Evolutionary conservation across 805 yeast genomes (phyloP).

Genomic region (Maudiozyma saulgeensis): DNA sequence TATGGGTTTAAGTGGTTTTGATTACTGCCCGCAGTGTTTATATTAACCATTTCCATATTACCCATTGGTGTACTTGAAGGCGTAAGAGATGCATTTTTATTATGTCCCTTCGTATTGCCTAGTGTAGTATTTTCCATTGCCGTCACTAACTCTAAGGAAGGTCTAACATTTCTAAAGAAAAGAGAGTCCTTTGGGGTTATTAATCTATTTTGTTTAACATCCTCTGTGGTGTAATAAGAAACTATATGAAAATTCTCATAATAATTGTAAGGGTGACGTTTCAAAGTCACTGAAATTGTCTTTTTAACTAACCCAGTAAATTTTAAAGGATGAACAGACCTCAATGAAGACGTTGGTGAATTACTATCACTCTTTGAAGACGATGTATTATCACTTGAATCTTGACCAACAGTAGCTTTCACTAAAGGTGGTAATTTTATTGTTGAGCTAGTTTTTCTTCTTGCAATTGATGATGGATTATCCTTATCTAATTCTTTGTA

Average conservation of each 20-base stretch:
- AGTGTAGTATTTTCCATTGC: conserved; percentile 50
- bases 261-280: conserved; percentile 31
- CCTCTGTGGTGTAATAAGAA: conserved; percentile 68
- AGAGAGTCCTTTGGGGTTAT: conserved; percentile 48
- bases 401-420: conserved; percentile 8
- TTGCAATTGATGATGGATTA: conserved; percentile 4
- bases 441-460: conserved; percentile 6
- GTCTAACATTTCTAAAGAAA: conserved; percentile 38
- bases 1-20: conserved; percentile 5
- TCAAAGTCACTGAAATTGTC: conserved; percentile 59
- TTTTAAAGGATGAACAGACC: conserved; percentile 11
- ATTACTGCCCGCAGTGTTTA: conserved; percentile 17
- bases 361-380: not conserved
- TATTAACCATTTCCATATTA: conserved; percentile 5
- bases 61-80: conserved; percentile 4
- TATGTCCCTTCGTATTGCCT: conserved; percentile 38
- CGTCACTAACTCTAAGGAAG: conserved; percentile 41
- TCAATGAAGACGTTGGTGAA: conserved; percentile 1
- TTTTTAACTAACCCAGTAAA: conserved; percentile 66
- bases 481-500: conserved; percentile 49
- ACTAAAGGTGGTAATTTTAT: conserved; percentile 11
- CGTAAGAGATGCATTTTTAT: conserved; percentile 4
- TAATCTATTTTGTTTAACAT: conserved; percentile 52
- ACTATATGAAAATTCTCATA: conserved; percentile 44
- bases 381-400: not conserved